phyloP scores from a whole-genome alignment of 495 filamentous ascomycete genomes.

The Venustampulla echinocandica region DNA sequence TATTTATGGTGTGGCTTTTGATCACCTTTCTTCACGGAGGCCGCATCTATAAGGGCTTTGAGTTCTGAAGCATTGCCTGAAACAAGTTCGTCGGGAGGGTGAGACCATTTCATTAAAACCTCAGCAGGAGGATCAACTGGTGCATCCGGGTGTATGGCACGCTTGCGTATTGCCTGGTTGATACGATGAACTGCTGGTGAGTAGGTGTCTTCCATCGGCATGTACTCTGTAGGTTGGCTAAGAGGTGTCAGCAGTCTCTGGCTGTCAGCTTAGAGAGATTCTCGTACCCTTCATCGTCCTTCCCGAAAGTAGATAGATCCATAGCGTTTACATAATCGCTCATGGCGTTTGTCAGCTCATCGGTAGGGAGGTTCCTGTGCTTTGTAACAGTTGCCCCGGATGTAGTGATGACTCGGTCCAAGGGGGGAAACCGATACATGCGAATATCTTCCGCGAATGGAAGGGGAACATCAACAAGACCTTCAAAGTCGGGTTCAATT shows the following conservation, averaged over 20 bases:
- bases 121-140: slow-evolving; percentile 58
- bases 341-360: slow-evolving; percentile 69
- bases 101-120: slow-evolving; percentile 63
- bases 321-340: slow-evolving; percentile 86
- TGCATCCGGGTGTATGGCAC: slow-evolving; percentile 65
- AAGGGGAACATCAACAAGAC: slow-evolving; percentile 84
- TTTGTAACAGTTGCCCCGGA: slow-evolving; percentile 77
- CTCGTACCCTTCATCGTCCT: slow-evolving; percentile 61
- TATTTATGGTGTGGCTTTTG: not conserved
- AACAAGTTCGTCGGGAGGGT: slow-evolving; percentile 60
- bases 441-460: slow-evolving; percentile 91
- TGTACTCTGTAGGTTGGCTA: slow-evolving; percentile 63
- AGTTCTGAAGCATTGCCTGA: slow-evolving; percentile 34
- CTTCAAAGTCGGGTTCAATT: slow-evolving; percentile 78
- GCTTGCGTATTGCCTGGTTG: slow-evolving; percentile 71
- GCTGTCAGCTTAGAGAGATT: not conserved
- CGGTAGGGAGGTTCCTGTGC: slow-evolving; percentile 79
- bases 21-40: slow-evolving; percentile 80
- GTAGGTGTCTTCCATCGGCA: slow-evolving; percentile 73
- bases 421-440: slow-evolving; percentile 78
- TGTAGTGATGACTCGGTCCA: slow-evolving; percentile 80
- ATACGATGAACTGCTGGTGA: slow-evolving; percentile 91
- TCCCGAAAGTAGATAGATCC: slow-evolving; percentile 61
- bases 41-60: slow-evolving; percentile 52
- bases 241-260: slow-evolving; percentile 24